A percentile compares a stretch with the other conserved stretches of the same genome.
phyloP scores from a whole-genome alignment of 495 filamentous ascomycete species.

The Neohortaea acidophila region DNA sequence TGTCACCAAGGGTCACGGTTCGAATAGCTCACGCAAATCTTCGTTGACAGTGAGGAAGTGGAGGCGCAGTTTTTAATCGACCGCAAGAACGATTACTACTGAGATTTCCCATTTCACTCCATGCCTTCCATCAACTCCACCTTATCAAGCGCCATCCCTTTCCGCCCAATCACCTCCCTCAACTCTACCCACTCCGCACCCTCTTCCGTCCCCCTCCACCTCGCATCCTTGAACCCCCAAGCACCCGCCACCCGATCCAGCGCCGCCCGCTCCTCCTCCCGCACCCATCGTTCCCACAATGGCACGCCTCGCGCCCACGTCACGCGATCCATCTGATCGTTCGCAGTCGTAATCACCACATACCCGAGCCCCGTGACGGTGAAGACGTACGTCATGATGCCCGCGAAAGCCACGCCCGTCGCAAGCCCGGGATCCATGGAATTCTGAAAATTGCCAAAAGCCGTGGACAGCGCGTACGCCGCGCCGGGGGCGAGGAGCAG shows the following conservation, averaged over 20 bases:
- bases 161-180: constrained; percentile 59
- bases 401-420: constrained; percentile 63
- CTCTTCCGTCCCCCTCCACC: constrained; percentile 72
- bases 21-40: no score
- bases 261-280: constrained; percentile 85
- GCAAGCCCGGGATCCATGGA: constrained; percentile 55
- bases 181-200: constrained; percentile 77
- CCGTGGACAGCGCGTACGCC: constrained; percentile 49
- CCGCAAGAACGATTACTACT: no score
- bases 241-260: constrained; percentile 69
- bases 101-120: no score
- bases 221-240: constrained; percentile 79
- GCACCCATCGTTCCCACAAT: constrained; percentile 70
- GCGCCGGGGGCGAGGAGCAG: constrained; percentile 49
- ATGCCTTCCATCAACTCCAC: constrained; percentile 83
- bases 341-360: constrained; percentile 68
- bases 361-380: constrained; percentile 65
- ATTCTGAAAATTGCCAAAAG: constrained; percentile 45
- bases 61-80: no score
- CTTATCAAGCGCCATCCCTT: constrained; percentile 79
- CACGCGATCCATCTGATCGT: constrained; percentile 89
- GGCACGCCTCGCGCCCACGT: constrained; percentile 72
- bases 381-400: constrained; percentile 64
- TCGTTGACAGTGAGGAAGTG: no score
- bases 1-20: no score